Evolutionary conservation across 2,329 filamentous ascomycete species (phyloP), one percentile per base, ranked within the genome.

Genomic region (Zymoseptoria brevis): DNA sequence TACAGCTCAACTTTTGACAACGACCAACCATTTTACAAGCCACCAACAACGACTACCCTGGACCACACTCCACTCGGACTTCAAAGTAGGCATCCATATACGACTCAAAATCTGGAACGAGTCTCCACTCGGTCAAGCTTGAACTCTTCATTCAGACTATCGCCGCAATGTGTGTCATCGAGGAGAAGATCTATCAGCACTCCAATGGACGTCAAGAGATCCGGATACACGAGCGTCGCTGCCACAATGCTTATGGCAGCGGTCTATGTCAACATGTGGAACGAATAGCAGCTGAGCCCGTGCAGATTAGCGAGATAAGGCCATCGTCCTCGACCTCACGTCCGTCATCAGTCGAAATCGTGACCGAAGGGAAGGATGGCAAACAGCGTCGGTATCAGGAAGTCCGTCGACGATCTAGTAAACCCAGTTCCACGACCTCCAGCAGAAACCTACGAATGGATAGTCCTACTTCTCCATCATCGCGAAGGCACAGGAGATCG

Each of bases 91-190:
- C 35, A 45, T 45, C 35, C 35, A 45, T 45, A 45, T 45, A 45
- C 35, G 11, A 16, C 16, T 45, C 4, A 16, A 45, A 4, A 45
- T 45, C 35, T 45, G 35, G 35, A 16, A 45, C 16, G 35, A 45
- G 35, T 45, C n/a, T 51, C 13, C 51, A 11, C 7, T n/a, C 22
- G 51, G 26, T 53, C 51, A 24, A 53, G 19, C 22, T 53, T 26
- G 2, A n/a, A 24, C 19, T 53, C 9, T 55, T 30, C 26, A 19
- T 35, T 30, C 19, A 22, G 24, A 35, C 26, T 19, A 21, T 29
- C 49, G 19, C 49, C 55, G 59, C 60, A n/a, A 72, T 72, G 69
- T 72, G 69, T 54, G 58, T 71, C 26, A 57, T 72, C 53, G 67
- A 71, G 45, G 62, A 58, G 48, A 68, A 65, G 56, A 68, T 66